Evolutionary conservation across 352 stramenopile genomes (phyloP).

Genomic region (Pythium chondricola): DNA sequence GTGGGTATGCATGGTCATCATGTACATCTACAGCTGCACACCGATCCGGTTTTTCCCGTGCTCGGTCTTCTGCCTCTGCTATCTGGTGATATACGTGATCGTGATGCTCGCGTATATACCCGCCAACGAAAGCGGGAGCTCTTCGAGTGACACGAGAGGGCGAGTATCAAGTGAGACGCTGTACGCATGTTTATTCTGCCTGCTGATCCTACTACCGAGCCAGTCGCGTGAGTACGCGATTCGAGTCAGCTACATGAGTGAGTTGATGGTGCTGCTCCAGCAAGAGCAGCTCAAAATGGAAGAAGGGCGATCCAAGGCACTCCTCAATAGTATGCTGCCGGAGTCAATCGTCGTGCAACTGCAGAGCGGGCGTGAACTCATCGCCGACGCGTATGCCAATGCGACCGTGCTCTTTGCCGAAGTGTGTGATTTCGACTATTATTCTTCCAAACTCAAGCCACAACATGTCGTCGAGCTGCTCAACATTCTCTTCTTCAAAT

Average conservation of each 20-base stretch:
- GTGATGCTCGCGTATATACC: conserved; percentile 68
- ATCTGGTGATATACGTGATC: conserved; percentile 62
- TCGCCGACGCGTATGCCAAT: conserved; percentile 74
- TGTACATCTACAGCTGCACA: conserved; percentile 82
- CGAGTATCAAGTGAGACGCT: conserved; percentile 64
- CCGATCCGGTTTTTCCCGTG: conserved; percentile 78
- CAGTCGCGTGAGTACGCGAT: conserved; percentile 79
- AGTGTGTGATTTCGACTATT: conserved; percentile 83
- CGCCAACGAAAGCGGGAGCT: conserved; percentile 17
- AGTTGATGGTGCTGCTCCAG: conserved; percentile 77
- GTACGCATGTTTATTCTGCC: conserved; percentile 77
- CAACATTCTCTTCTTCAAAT: conserved; percentile 88
- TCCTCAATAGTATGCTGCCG: conserved; percentile 83
- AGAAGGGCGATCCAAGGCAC: conserved; percentile 63
- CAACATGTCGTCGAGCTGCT: conserved; percentile 85
- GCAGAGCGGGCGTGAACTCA: conserved; percentile 69
- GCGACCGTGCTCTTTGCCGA: conserved; percentile 77
- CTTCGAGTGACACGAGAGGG: conserved; percentile 26
- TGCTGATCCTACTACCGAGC: conserved; percentile 70
- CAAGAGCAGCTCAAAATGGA: conserved; percentile 79
- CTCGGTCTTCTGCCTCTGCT: conserved; percentile 57
- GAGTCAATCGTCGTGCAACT: conserved; percentile 72
- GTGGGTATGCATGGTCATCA: conserved; percentile 77
- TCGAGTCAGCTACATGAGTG: conserved; percentile 80
- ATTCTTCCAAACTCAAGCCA: conserved; percentile 67